A percentile compares a stretch with the other conserved stretches of the same genome.
phyloP scores from a whole-genome alignment of 306 rosid species.

The Ziziphus jujuba region DNA sequence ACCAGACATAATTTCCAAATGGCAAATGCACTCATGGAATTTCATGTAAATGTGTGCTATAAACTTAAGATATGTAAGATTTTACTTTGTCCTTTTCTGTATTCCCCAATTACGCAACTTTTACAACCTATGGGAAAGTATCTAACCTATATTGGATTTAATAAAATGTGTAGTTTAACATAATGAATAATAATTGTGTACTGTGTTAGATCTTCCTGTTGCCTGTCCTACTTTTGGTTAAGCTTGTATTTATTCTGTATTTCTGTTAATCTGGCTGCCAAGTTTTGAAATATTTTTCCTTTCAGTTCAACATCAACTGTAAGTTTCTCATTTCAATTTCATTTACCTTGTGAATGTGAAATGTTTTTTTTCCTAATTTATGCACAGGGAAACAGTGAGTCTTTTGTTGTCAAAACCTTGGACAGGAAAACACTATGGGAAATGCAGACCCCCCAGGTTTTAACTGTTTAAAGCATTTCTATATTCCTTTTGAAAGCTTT shows the following conservation, averaged over 20 bases:
- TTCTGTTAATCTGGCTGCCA: background rate
- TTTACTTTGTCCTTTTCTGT: background rate
- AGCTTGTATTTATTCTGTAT: background rate
- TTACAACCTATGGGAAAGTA: too few species aligned
- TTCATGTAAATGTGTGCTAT: too few species aligned
- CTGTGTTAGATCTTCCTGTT: background rate
- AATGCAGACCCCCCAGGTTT: slow-evolving; percentile 99
- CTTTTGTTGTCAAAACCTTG: slow-evolving; percentile 79
- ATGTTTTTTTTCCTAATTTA: slow-evolving; percentile 21
- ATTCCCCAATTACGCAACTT: background rate
- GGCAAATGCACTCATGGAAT: too few species aligned
- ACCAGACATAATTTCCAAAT: too few species aligned
- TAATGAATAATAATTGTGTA: background rate
- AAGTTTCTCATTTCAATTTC: background rate
- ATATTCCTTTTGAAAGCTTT: background rate
- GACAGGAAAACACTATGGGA: slow-evolving; percentile 91
- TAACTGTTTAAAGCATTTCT: slow-evolving; percentile 16
- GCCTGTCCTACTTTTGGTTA: background rate
- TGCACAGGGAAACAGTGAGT: slow-evolving; percentile 76
- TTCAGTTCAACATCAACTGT: background rate
- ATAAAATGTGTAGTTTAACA: background rate
- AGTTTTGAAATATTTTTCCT: background rate
- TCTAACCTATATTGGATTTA: too few species aligned
- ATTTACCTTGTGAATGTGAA: slow-evolving; percentile 20
- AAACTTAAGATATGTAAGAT: too few species aligned